Base-by-base conservation (phyloP, 1,139 yeast species). In the Blastobotrys ciferrii region DNA sequence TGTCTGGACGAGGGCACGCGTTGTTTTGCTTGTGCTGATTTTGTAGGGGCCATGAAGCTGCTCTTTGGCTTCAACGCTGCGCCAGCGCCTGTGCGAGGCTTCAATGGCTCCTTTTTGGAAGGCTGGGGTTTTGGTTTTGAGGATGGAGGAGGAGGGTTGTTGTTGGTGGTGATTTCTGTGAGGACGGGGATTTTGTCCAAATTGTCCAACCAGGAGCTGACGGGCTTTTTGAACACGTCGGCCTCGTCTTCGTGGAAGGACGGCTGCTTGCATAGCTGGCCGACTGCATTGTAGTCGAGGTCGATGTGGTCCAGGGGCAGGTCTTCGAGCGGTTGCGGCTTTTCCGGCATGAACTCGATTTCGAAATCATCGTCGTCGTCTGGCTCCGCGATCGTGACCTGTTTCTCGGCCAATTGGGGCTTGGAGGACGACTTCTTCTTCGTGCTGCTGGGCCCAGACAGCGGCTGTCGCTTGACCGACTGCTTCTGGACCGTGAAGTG, bases 281-380 rank as follows among this genome's bases (percentile, higher is more conserved):
- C 43, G 7, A 54, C 37, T 5, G 47, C 53, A 7, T 35, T 32
- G 13, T 56, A 57, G 43, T 60, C 59, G 35, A 60, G 51, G 5
- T 57, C 61, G 39, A 58, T 52, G 30, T 55, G 58, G 28, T 59
- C 61, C 32, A 56, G 42, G 1, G 63, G 60, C 6, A 51, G 33
- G 32, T 58, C 60, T 1, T 51, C 55, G 28, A 54, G 42, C 3
- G 58, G 56, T 6, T 47, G 20, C 9, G 54, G 55, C 30, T 45
- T 49, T 12, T 46, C 43, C 6, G 58, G 59, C 19, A 58, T 56
- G 33, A 47, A 46, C 41, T 60, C 63, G 5, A 58, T 52, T 18
- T 57, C 62, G 17, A 47, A 42, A 25, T 58, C 52, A 7, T 48
- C 52, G 3, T 36, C 40, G 17, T 40, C 25, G 4, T 25, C 13